Evolutionary conservation across 164 flowering plant genomes (phyloP).

Genomic region (Akebia trifoliata): DNA sequence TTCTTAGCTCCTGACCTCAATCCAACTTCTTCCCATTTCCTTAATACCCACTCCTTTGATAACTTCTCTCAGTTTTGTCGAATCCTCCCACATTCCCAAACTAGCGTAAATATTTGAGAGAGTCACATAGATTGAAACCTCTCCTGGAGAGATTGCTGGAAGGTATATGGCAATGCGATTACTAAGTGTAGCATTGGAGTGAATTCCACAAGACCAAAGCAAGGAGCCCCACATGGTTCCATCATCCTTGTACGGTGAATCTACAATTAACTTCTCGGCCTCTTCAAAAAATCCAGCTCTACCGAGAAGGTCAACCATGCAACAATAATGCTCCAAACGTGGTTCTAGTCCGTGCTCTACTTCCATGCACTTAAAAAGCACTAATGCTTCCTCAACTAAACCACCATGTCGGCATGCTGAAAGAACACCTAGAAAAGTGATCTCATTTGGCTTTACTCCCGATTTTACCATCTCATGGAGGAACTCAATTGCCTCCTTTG

Average conservation of each 20-base stretch:
- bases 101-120: constrained; percentile 22
- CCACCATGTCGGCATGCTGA: constrained; percentile 30
- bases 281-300: constrained; percentile 23
- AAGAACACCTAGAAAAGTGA: constrained; percentile 25
- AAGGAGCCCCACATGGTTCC: constrained; percentile 23
- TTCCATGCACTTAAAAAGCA: constrained; percentile 19
- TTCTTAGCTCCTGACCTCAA: constrained; percentile 18
- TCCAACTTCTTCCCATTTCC: constrained; percentile 28
- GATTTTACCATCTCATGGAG: constrained; percentile 21
- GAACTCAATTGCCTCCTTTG: constrained; percentile 21
- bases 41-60: constrained; percentile 17
- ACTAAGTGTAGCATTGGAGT: constrained; percentile 18
- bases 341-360: constrained; percentile 18
- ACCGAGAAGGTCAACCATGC: constrained; percentile 31
- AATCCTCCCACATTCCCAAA: constrained; percentile 24
- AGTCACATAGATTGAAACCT: constrained; percentile 17
- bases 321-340: constrained; percentile 24
- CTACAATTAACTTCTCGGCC: constrained; percentile 20
- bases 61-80: constrained; percentile 14
- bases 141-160: constrained; percentile 12
- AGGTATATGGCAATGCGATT: constrained; percentile 14
- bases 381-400: constrained; percentile 20
- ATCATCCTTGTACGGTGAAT: constrained; percentile 24
- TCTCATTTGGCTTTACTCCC: constrained; percentile 22
- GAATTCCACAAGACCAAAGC: constrained; percentile 26